Evolutionary conservation across 306 rosid genomes (phyloP).

Genomic region (Dryas octopetala): DNA sequence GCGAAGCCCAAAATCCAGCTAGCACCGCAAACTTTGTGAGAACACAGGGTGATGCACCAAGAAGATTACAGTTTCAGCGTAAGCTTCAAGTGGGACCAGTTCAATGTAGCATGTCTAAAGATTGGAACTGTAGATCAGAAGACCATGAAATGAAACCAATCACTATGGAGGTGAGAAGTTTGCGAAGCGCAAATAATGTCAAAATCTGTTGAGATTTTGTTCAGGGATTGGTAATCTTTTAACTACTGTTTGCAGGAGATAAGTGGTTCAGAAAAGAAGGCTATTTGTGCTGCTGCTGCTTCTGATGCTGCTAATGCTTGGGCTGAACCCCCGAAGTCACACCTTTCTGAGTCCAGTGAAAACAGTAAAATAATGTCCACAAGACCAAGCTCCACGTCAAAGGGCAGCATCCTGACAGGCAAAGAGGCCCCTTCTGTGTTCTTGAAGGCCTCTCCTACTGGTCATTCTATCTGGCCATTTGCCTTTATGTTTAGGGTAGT

Average conservation of each 20-base stretch:
- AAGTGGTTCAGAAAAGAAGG: slow-evolving; percentile 36
- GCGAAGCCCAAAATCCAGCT: slow-evolving; percentile 29
- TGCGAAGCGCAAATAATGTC: slow-evolving; percentile 19
- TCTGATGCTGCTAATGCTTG: neutral
- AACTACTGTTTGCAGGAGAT: slow-evolving; percentile 49
- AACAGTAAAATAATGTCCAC: slow-evolving; percentile 19
- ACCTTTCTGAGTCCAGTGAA: slow-evolving; percentile 21
- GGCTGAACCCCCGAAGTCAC: slow-evolving; percentile 21
- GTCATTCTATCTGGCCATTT: slow-evolving; percentile 34
- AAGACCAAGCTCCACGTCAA: slow-evolving; percentile 17
- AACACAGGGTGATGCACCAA: slow-evolving; percentile 50
- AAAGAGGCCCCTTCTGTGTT: slow-evolving; percentile 26
- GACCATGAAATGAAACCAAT: slow-evolving; percentile 38
- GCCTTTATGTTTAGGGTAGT: slow-evolving; percentile 41
- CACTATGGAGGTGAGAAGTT: slow-evolving; percentile 48
- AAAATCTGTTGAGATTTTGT: slow-evolving; percentile 11
- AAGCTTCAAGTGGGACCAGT: slow-evolving; percentile 7
- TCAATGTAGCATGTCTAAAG: slow-evolving; percentile 15
- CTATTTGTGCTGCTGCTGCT: slow-evolving; percentile 13
- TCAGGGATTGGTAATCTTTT: slow-evolving; percentile 29
- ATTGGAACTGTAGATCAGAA: slow-evolving; percentile 23
- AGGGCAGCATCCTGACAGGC: slow-evolving; percentile 27
- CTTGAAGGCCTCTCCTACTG: slow-evolving; percentile 33
- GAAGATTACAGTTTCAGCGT: slow-evolving; percentile 50
- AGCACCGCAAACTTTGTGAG: neutral